These are phyloP conservation scores for Colletotrichum tabaci DNA, from an alignment of 2,329 filamentous ascomycete genomes.

Conservation along the genomic window DNA sequence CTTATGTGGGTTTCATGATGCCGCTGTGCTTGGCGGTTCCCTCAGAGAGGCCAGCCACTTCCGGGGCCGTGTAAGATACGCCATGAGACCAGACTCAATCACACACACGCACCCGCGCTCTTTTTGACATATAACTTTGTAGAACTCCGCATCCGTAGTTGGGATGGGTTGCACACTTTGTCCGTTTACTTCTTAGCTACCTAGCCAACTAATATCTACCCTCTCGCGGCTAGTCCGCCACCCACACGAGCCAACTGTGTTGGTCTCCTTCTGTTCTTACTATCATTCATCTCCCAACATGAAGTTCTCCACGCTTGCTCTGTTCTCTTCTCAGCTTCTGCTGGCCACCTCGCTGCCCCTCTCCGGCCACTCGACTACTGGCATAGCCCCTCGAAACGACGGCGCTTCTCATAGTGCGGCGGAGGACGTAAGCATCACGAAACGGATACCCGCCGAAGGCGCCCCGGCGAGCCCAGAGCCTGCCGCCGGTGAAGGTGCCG, in stretches of 20 bases:
- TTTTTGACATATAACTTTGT: constrained; percentile 20
- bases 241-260: constrained; percentile 4
- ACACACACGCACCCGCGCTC: not conserved
- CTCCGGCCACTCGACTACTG: not conserved
- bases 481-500: constrained; percentile 7
- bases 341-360: constrained; percentile 17
- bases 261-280: constrained; percentile 6
- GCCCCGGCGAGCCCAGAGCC: not conserved
- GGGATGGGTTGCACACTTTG: not conserved
- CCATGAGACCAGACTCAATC: not conserved
- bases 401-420: not conserved
- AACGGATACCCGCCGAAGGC: constrained; percentile 6
- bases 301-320: constrained; percentile 16
- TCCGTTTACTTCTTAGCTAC: not conserved
- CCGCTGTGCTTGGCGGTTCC: constrained; percentile 16
- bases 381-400: not conserved
- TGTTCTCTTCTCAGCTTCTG: constrained; percentile 12
- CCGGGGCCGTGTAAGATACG: not conserved
- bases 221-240: constrained; percentile 13
- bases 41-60: not conserved
- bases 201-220: not conserved
- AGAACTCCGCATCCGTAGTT: not conserved
- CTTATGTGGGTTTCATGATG: constrained; percentile 39
- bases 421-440: not conserved
- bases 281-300: not conserved